Percentiles rank a stretch among this genome's conserved stretches.
Evolutionary conservation across 2,329 filamentous ascomycete species (phyloP).

Genomic region (Ascomycota sp.): DNA sequence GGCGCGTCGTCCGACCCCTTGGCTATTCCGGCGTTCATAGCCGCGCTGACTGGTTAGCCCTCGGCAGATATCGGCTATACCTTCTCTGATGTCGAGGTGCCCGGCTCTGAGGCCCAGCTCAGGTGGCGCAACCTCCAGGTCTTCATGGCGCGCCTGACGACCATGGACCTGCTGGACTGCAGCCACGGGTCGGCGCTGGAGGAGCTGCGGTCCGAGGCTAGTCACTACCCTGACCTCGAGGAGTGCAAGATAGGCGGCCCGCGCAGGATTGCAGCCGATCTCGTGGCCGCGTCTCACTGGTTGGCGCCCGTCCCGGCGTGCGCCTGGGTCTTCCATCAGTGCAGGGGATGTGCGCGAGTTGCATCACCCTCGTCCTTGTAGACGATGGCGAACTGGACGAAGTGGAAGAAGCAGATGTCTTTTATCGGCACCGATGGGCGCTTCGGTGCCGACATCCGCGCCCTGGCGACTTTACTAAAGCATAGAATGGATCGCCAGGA

Average conservation of each 20-base stretch:
- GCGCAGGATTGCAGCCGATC: conserved; percentile 2
- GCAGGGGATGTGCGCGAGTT: background rate
- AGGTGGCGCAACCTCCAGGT: conserved; percentile 3
- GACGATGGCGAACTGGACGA: conserved; percentile 2
- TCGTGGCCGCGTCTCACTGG: conserved; percentile 3
- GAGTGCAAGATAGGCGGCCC: conserved; percentile 1
- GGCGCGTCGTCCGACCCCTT: background rate
- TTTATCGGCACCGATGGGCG: conserved; percentile 2
- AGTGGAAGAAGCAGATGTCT: conserved; percentile 2
- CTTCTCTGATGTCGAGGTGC: conserved; percentile 3
- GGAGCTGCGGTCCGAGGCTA: conserved; percentile 1
- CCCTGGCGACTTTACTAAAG: conserved; percentile 1
- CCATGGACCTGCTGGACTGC: conserved; percentile 2
- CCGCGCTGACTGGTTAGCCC: too few species aligned
- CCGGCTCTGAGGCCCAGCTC: conserved; percentile 2
- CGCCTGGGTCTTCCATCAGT: conserved; percentile 1
- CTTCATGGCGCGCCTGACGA: conserved; percentile 3
- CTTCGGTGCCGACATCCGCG: conserved; percentile 1
- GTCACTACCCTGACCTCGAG: conserved; percentile 1
- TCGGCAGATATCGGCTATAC: conserved; percentile 3
- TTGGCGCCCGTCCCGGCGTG: conserved; percentile 1
- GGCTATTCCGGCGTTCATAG: too few species aligned
- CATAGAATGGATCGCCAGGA: conserved; percentile 1
- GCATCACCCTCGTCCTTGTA: background rate
- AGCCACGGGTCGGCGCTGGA: conserved; percentile 1